Conservation (phyloP, 2,329 filamentous ascomycete genomes). For the Rhynchosporium graminicola region DNA sequence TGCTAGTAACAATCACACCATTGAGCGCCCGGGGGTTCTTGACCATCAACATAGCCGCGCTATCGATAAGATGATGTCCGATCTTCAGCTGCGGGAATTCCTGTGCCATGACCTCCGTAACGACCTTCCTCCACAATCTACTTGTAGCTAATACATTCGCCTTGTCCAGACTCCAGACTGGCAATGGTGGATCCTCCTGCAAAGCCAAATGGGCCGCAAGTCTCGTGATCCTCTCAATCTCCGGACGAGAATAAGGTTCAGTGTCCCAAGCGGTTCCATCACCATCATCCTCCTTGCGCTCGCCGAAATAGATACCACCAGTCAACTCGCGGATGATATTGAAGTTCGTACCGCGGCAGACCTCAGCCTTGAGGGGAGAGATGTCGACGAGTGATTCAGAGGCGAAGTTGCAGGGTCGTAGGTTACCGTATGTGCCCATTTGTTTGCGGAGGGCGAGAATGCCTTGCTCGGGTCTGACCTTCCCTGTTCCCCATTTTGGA, state of each 20-base stretch:
- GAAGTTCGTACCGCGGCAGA: constrained; percentile 88
- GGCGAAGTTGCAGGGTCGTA: constrained; percentile 94
- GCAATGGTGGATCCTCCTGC: constrained; percentile 71
- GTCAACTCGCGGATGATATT: constrained; percentile 91
- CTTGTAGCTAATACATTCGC: constrained; percentile 93
- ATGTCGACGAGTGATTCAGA: constrained; percentile 79
- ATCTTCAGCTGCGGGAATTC: constrained; percentile 88
- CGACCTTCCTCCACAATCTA: constrained; percentile 84
- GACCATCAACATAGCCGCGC: constrained; percentile 95
- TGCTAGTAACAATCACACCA: constrained; percentile 88
- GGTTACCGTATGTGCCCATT: constrained; percentile 91
- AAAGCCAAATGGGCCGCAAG: constrained; percentile 81
- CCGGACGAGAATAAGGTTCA: constrained; percentile 79
- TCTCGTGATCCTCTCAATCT: constrained; percentile 86
- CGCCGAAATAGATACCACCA: constrained; percentile 93
- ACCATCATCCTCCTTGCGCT: constrained; percentile 77
- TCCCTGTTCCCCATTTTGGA: constrained; percentile 91
- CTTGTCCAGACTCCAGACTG: constrained; percentile 90
- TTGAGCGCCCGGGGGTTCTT: constrained; percentile 89
- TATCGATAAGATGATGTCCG: constrained; percentile 90
- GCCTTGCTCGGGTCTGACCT: constrained; percentile 88
- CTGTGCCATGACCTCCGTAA: constrained; percentile 78
- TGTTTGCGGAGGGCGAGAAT: constrained; percentile 90
- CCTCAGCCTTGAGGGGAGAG: constrained; percentile 82
- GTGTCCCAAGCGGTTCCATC: constrained; percentile 77